A percentile compares a stretch with the other conserved stretches of the same genome.
Evolutionary conservation across 805 yeast species (phyloP).

Genomic region (Candida insectorum): DNA sequence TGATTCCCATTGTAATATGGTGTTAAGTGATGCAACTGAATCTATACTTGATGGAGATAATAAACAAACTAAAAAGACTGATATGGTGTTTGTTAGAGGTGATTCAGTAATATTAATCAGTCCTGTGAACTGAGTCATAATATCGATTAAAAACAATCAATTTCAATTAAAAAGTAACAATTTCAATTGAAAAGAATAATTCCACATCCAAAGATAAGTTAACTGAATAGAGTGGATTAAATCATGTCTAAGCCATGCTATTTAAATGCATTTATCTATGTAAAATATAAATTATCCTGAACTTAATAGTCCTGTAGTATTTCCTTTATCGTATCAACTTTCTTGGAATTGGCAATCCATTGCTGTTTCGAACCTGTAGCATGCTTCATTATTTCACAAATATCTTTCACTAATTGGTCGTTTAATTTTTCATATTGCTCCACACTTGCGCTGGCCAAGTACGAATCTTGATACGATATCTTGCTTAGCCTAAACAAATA

Average conservation of each 20-base stretch:
- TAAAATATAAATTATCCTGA: too few relatives aligned
- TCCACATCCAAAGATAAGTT: too few relatives aligned
- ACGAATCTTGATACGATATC: slow-evolving; percentile 8
- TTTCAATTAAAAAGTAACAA: background rate
- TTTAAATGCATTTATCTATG: too few relatives aligned
- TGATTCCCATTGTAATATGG: slow-evolving; percentile 96
- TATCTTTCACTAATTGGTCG: slow-evolving; percentile 19
- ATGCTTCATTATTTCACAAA: slow-evolving; percentile 26
- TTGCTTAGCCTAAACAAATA: slow-evolving; percentile 9
- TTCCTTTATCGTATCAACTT: slow-evolving; percentile 25
- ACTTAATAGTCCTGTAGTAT: slow-evolving; percentile 10
- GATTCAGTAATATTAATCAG: slow-evolving; percentile 88
- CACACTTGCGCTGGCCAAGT: slow-evolving; percentile 11
- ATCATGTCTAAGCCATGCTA: too few relatives aligned
- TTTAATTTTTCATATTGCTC: slow-evolving; percentile 33
- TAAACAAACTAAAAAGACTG: slow-evolving; percentile 53
- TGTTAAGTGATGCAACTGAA: slow-evolving; percentile 88
- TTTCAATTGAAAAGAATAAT: too few relatives aligned
- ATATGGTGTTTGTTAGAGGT: slow-evolving; percentile 96
- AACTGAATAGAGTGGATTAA: too few relatives aligned
- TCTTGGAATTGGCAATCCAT: slow-evolving; percentile 34
- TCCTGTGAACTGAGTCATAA: slow-evolving; percentile 24
- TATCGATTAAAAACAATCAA: background rate
- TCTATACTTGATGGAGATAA: slow-evolving; percentile 61
- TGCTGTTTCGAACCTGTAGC: slow-evolving; percentile 29